Conservation (phyloP, 2,329 filamentous ascomycete species). For the Trichoderma sp. region DNA sequence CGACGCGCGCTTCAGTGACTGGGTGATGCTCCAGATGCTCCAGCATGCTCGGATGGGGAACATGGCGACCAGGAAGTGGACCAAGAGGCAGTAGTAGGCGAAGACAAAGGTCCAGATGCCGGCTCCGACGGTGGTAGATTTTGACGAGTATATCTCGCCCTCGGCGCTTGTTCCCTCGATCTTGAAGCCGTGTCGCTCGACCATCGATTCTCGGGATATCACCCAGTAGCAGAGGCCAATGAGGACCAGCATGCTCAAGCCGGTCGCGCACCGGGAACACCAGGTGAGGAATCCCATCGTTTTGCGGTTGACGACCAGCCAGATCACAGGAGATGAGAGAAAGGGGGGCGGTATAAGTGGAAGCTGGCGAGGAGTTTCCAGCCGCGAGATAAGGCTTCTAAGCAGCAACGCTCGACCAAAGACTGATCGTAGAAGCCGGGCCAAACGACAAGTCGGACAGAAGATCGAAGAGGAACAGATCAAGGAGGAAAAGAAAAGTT, state of each 20-base stretch:
- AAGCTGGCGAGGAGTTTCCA: neutral
- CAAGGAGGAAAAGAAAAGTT: neutral
- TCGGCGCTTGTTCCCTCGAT: constrained; percentile 46
- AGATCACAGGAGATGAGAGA: too few species aligned
- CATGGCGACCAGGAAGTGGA: constrained; percentile 64
- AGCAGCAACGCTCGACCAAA: neutral
- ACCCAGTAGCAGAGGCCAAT: constrained; percentile 57
- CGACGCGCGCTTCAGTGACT: constrained; percentile 50
- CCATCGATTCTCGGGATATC: constrained; percentile 53
- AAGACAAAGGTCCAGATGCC: constrained; percentile 58
- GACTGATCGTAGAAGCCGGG: neutral
- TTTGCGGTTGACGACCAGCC: neutral
- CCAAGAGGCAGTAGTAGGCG: constrained; percentile 65
- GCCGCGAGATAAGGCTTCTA: neutral
- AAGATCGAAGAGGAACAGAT: too few species aligned
- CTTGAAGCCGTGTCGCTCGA: constrained; percentile 49
- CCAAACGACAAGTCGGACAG: neutral
- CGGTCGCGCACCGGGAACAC: constrained; percentile 57
- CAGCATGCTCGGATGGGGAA: constrained; percentile 66
- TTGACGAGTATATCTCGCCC: constrained; percentile 37
- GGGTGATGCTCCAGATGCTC: constrained; percentile 61
- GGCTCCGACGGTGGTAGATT: constrained; percentile 42
- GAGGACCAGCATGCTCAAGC: constrained; percentile 56
- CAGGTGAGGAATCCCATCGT: constrained; percentile 58
- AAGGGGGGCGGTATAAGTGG: neutral